Evolutionary conservation across 441 rosid genomes (phyloP).

Genomic region (Erysimum cheiri): DNA sequence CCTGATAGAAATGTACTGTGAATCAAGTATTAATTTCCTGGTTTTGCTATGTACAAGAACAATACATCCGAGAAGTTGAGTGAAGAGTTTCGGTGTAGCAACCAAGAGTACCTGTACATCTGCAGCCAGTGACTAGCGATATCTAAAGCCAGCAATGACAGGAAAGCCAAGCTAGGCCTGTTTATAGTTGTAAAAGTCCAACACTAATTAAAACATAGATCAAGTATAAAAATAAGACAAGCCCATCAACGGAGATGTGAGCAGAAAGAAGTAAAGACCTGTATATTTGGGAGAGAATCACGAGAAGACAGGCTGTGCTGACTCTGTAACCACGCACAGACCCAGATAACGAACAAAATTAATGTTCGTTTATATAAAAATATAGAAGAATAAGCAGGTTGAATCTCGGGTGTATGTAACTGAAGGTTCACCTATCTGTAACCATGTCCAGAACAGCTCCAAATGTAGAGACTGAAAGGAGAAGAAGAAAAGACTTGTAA

Average conservation of each 20-base stretch:
- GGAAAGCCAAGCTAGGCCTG: conserved; percentile 93
- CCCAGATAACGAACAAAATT: not conserved
- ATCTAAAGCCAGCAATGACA: conserved; percentile 88
- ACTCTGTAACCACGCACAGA: conserved; percentile 65
- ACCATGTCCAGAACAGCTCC: conserved; percentile 99
- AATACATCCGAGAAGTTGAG: not conserved
- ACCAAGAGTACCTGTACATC: conserved; percentile 76
- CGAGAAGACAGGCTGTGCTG: conserved; percentile 95
- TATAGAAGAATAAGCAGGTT: not conserved
- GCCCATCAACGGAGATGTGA: not conserved
- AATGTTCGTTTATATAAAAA: not conserved
- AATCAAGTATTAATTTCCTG: conserved; percentile 38
- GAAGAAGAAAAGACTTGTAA: conserved; percentile 34
- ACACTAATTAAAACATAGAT: conserved; percentile 10
- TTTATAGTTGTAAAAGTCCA: conserved; percentile 20
- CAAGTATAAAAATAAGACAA: not conserved
- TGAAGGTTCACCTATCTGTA: conserved; percentile 78
- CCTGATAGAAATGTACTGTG: conserved; percentile 84
- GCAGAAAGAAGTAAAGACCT: conserved; percentile 49
- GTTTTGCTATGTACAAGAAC: conserved; percentile 24
- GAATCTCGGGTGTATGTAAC: conserved; percentile 10
- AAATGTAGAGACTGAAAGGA: conserved; percentile 82
- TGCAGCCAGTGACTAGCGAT: conserved; percentile 96
- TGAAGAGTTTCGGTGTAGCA: not conserved
- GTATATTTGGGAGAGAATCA: conserved; percentile 90